Evolutionary conservation across 306 rosid genomes (phyloP).

Genomic region (Vigna mungo): DNA sequence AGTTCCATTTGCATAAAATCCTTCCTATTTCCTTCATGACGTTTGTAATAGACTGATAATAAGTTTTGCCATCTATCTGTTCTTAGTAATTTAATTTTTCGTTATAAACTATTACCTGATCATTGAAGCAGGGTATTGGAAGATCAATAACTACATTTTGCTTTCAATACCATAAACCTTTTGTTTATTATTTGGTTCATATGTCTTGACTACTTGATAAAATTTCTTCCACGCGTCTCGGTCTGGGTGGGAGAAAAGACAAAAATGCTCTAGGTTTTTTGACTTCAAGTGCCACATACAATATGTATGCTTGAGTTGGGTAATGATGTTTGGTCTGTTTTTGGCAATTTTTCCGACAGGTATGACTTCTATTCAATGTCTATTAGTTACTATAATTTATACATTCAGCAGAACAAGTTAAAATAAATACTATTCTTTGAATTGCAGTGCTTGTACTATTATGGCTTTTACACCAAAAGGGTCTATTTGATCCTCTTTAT

Average conservation of each 20-base stretch:
- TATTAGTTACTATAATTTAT: background rate
- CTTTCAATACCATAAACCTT: conserved; percentile 9
- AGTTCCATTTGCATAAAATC: background rate
- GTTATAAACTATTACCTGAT: background rate
- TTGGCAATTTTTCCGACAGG: conserved; percentile 84
- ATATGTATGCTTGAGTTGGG: conserved; percentile 89
- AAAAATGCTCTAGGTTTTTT: conserved; percentile 78
- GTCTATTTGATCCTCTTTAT: conserved; percentile 88
- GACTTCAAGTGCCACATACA: conserved; percentile 93
- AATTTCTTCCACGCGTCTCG: conserved; percentile 1
- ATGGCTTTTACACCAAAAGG: conserved; percentile 86
- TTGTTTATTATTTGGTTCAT: conserved; percentile 6
- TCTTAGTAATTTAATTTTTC: conserved; percentile 15
- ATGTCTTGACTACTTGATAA: conserved; percentile 30
- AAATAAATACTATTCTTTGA: conserved; percentile 42
- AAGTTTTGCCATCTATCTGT: conserved; percentile 5
- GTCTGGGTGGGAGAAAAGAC: conserved; percentile 55
- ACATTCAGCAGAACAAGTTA: conserved; percentile 12
- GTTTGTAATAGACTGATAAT: background rate
- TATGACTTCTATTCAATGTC: conserved; percentile 42
- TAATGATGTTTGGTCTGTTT: conserved; percentile 75
- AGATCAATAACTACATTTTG: background rate
- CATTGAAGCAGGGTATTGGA: conserved; percentile 14
- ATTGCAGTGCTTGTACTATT: conserved; percentile 72
- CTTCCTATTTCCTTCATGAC: background rate